These are phyloP conservation scores for Aspergillus fructus DNA, from an alignment of 2,329 filamentous ascomycete species.

Conservation along the genomic window DNA sequence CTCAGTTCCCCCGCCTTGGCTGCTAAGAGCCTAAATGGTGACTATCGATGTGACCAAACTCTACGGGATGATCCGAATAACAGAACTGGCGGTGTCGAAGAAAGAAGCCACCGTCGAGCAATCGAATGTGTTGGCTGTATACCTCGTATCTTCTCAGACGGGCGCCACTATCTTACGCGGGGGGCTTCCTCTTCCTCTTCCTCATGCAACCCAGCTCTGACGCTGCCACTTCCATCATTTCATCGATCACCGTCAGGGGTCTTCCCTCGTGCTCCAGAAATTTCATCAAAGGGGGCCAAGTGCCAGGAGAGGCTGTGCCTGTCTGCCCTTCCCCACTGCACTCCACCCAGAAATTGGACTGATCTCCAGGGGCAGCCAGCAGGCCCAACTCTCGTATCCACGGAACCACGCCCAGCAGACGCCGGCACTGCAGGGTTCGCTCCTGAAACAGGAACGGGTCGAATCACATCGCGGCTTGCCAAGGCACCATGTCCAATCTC, in stretches of 20 bases:
- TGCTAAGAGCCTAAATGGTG: neutral
- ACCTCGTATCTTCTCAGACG: too few species aligned
- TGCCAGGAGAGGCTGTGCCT: slow-evolving; percentile 19
- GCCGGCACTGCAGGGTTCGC: too few species aligned
- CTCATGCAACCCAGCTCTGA: neutral
- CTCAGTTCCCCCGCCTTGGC: neutral
- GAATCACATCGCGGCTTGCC: slow-evolving; percentile 1
- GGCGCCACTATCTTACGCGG: too few species aligned
- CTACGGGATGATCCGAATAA: neutral
- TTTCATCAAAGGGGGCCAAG: slow-evolving; percentile 5
- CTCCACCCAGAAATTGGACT: slow-evolving; percentile 9
- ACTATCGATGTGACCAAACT: neutral
- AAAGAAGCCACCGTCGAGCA: too few species aligned
- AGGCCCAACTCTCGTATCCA: neutral
- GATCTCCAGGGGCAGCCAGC: slow-evolving; percentile 10
- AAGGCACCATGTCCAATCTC: neutral
- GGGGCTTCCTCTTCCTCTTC: too few species aligned
- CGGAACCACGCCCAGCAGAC: neutral
- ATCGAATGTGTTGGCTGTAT: too few species aligned
- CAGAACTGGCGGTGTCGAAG: neutral
- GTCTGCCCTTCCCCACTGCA: neutral
- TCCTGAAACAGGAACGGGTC: slow-evolving; percentile 2
- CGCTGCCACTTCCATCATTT: neutral
- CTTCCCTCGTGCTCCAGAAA: slow-evolving; percentile 9
- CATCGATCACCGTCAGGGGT: slow-evolving; percentile 9